Conservation (phyloP, 345 rosid genomes). For the Heritiera littoralis region DNA sequence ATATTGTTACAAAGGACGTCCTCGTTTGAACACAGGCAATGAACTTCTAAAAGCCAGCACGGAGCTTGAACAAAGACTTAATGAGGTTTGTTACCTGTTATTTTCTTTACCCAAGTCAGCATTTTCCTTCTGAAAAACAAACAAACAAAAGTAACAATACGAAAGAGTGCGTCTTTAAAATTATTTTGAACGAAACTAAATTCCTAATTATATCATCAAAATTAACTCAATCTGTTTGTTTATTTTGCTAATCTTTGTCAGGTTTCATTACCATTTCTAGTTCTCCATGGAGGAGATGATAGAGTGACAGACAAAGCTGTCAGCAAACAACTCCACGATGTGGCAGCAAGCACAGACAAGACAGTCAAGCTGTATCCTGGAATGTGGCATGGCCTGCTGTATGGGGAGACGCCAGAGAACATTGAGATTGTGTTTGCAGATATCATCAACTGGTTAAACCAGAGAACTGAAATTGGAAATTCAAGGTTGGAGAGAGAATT, state of each 20-base stretch:
- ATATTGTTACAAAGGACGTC: slow-evolving; percentile 79
- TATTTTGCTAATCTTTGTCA: background rate
- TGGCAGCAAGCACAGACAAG: slow-evolving; percentile 67
- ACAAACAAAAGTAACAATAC: too few relatives aligned
- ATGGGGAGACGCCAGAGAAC: slow-evolving; percentile 69
- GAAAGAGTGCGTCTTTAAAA: too few relatives aligned
- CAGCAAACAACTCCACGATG: slow-evolving; percentile 51
- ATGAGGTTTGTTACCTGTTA: slow-evolving; percentile 40
- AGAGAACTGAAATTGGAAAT: slow-evolving; percentile 34
- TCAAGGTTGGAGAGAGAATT: slow-evolving; percentile 56
- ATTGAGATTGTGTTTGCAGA: slow-evolving; percentile 65
- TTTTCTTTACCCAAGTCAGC: too few relatives aligned
- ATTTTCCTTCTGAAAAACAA: too few relatives aligned
- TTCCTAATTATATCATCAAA: too few relatives aligned
- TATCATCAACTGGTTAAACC: slow-evolving; percentile 62
- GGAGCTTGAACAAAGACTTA: slow-evolving; percentile 65
- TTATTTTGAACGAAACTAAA: too few relatives aligned
- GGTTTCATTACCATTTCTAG: slow-evolving; percentile 71
- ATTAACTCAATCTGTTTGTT: background rate
- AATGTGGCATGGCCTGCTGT: slow-evolving; percentile 93
- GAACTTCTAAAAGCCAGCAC: slow-evolving; percentile 53
- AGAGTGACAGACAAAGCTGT: slow-evolving; percentile 66
- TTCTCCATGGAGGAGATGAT: slow-evolving; percentile 86
- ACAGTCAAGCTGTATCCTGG: slow-evolving; percentile 66
- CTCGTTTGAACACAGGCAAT: slow-evolving; percentile 70